Evolutionary conservation across 75 land plant species (phyloP), one percentile per base, ranked within the genome.

Genomic region (Chamaecyparis obtusa): DNA sequence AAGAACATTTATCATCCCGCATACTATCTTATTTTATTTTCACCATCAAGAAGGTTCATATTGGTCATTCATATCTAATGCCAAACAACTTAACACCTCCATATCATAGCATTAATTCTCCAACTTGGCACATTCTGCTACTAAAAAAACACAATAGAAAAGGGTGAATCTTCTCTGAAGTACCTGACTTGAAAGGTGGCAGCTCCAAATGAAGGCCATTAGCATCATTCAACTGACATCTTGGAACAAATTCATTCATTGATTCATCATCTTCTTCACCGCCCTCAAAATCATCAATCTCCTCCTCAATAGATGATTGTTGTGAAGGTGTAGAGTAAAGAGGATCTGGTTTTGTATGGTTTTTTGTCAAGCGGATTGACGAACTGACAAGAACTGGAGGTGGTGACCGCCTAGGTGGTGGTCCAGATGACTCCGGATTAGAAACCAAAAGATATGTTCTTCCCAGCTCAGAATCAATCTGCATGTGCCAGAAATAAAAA

Each of bases 241-340:
- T 91, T 67, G 94, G 86, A 56, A 86, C 57, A 56, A 14, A 36
- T 1, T 51, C 41, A 7, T 33, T 21, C 9, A 21, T 17, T 55
- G 86, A 89, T 36, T 92, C 87, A 74, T 91, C 37, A 6, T 80
- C 87, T 86, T 89, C 93, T 11, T 91, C 95, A 33, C 90, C 90
- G 82, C 95, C 99, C 69, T 94, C 97, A 90, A 94, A 94, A 87
- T 98, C 97, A 86, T 98, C 97, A 87, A 98, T 94, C 84, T 96
- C 99, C 89, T 97, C 99, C 32, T 84, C 93, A 21, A 95, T 89
- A 15, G 99, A 91, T 15, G 95, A 69, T 51, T 90, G 93, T 83
- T 90, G 81, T 72, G 84, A 88, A 77, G 91, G 95, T n/a, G 92
- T 85, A 46, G 96, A 92, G 54, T 91, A 78, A 33, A 93, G 83